Conservation (phyloP, 768 basidiomycete species). For the Clavaria fumosa region DNA sequence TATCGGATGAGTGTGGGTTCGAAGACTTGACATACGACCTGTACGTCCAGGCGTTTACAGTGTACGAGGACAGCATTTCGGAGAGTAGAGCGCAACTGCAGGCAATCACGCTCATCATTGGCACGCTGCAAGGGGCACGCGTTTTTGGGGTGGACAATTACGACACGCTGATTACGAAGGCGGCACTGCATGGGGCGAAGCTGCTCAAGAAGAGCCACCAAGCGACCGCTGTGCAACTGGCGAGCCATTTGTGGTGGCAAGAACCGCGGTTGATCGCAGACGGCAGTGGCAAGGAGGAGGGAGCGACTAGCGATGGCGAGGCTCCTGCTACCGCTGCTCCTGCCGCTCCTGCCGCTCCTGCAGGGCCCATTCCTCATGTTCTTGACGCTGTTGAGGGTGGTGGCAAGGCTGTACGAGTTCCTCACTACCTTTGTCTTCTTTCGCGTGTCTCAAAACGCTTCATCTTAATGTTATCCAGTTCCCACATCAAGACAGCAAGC, state of each 20-base stretch:
- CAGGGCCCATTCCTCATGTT: no score
- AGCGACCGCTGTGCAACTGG: slow-evolving; percentile 83
- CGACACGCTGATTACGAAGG: slow-evolving; percentile 95
- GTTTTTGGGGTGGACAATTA: slow-evolving; percentile 95
- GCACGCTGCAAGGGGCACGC: slow-evolving; percentile 71
- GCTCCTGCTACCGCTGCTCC: no score
- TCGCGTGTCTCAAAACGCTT: no score
- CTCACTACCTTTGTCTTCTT: slow-evolving; percentile 11
- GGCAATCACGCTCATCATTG: slow-evolving; percentile 93
- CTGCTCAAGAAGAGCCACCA: slow-evolving; percentile 97
- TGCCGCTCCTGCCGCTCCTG: no score
- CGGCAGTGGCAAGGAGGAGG: slow-evolving; percentile 21
- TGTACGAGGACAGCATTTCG: slow-evolving; percentile 95
- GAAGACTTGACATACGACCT: slow-evolving; percentile 96
- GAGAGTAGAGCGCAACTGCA: slow-evolving; percentile 92
- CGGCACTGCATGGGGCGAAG: slow-evolving; percentile 93
- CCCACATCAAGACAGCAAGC: slow-evolving; percentile 89
- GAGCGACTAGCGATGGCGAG: no score
- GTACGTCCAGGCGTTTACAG: slow-evolving; percentile 94
- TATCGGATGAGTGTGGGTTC: slow-evolving; percentile 87
- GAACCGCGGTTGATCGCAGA: slow-evolving; percentile 31
- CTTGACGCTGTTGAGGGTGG: slow-evolving; percentile 30
- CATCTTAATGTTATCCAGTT: no score
- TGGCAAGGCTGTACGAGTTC: slow-evolving; percentile 44
- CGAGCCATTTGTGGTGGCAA: slow-evolving; percentile 99